Conservation (phyloP, 805 yeast species). For the Torulaspora delbrueckii region DNA sequence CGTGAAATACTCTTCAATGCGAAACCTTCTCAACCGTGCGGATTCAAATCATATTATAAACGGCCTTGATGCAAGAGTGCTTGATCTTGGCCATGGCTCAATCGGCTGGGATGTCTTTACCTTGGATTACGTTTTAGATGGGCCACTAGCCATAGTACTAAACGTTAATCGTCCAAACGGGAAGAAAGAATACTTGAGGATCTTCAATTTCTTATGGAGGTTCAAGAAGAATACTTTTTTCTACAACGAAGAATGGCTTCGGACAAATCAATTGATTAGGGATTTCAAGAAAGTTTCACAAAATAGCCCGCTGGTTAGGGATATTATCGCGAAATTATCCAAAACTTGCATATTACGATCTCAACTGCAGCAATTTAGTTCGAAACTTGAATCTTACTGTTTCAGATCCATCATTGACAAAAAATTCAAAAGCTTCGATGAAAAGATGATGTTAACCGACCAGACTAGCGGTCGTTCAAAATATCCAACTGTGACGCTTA, state of each 20-base stretch:
- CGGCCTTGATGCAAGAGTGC: conserved; percentile 74
- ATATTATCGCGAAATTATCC: conserved; percentile 27
- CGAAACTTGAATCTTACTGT: conserved; percentile 33
- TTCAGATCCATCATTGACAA: conserved; percentile 33
- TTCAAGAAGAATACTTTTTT: conserved; percentile 57
- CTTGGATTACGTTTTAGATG: conserved; percentile 58
- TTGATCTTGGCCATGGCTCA: conserved; percentile 67
- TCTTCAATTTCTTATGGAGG: conserved; percentile 84
- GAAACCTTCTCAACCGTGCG: conserved; percentile 35
- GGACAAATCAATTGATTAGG: conserved; percentile 33
- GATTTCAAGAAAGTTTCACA: conserved; percentile 23
- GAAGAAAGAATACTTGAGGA: conserved; percentile 60
- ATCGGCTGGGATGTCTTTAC: conserved; percentile 93
- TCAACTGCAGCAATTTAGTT: conserved; percentile 34
- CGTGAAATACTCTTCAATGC: conserved; percentile 48
- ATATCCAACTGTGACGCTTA: conserved; percentile 31
- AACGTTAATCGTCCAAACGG: conserved; percentile 43
- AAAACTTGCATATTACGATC: conserved; percentile 33
- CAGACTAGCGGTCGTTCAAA: conserved; percentile 33
- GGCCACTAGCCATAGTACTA: conserved; percentile 54
- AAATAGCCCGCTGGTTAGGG: conserved; percentile 28
- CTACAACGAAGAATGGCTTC: conserved; percentile 47
- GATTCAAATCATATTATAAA: conserved; percentile 40
- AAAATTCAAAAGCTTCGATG: conserved; percentile 30
- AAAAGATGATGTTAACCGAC: conserved; percentile 29